Percentiles rank a stretch among this genome's conserved stretches.
Evolutionary conservation across 306 rosid genomes (phyloP).

Genomic region (Carpinus viminea): DNA sequence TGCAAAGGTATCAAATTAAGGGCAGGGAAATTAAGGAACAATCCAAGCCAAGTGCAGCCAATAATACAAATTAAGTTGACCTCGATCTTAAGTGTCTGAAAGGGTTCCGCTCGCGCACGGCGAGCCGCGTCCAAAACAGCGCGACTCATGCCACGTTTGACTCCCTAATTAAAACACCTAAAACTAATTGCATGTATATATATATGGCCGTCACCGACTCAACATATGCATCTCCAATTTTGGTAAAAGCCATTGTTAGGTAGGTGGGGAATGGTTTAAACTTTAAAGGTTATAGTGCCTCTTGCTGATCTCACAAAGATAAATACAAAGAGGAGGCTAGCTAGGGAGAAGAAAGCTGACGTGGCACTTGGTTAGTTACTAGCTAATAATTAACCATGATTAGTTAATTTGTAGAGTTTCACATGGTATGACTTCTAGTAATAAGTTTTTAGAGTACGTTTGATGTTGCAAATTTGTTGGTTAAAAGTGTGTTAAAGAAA

Average conservation of each 20-base stretch:
- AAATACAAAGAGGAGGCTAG: neutral
- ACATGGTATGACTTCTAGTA: too few species aligned
- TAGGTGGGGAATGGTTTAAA: neutral
- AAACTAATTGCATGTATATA: neutral
- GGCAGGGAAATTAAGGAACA: neutral
- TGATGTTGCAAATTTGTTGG: too few species aligned
- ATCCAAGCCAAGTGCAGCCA: slow-evolving; percentile 11
- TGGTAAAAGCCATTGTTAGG: too few species aligned
- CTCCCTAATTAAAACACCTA: neutral
- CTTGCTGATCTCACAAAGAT: neutral
- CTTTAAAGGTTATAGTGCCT: neutral
- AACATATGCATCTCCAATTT: neutral
- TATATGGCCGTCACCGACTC: neutral
- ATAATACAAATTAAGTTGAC: neutral
- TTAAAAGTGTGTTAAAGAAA: too few species aligned
- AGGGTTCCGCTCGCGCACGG: neutral
- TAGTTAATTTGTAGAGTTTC: neutral
- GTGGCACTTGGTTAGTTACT: too few species aligned
- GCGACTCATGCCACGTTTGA: neutral
- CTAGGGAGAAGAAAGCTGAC: neutral
- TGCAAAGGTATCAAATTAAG: neutral
- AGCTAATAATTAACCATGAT: neutral
- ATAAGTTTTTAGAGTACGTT: too few species aligned
- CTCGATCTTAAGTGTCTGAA: neutral
- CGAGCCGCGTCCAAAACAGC: too few species aligned